Base-by-base conservation (phyloP, 345 rosid genomes). In the Brassica napus region DNA sequence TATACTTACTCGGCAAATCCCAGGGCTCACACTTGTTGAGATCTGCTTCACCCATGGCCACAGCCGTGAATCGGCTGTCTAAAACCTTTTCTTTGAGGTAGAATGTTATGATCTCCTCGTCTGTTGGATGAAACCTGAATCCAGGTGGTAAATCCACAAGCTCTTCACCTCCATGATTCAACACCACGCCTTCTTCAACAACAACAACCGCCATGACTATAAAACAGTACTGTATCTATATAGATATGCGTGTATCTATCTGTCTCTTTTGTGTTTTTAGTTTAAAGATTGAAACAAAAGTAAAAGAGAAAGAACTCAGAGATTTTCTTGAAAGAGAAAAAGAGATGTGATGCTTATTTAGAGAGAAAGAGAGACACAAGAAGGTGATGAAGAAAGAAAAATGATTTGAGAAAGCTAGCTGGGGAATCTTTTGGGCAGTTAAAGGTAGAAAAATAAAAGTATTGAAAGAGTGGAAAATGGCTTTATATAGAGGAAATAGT, bases 1-100 rank as follows among this genome's bases (percentile, higher is more conserved):
- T 6, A 57, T 14, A 52, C 91, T 84, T 84, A 94, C 98, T 84
- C 0, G 94, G 95, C 76, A 94, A 82, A 78, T 94, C 98, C 98
- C 98, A 94, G 4, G 98, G 98, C 49, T 94, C 98, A 61, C 85
- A 88, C 97, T 92, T 92, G 85, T 94, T 94, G 83, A 94, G 87
- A 86, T 94, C 97, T 60, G 84, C 98, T 76, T 94, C 97, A 39
- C 89, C 94, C 74, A 94, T 79, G 54, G 98, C 97, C 73, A 78
- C 57, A 7, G 97, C 94, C 47, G 81, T 65, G 87, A 94, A 94
- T 54, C 74, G 71, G 83, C 72, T 69, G 57, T 90, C 84, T 70
- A 89, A 75, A 69, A 88, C 97, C 86, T 92, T 94, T 74, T 84
- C 82, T 0, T 84, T 87, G 31, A 94, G 91, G 64, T 94, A 94